Evolutionary conservation across 2,329 filamentous ascomycete genomes (phyloP).

Genomic region (Aspergillus proliferans): DNA sequence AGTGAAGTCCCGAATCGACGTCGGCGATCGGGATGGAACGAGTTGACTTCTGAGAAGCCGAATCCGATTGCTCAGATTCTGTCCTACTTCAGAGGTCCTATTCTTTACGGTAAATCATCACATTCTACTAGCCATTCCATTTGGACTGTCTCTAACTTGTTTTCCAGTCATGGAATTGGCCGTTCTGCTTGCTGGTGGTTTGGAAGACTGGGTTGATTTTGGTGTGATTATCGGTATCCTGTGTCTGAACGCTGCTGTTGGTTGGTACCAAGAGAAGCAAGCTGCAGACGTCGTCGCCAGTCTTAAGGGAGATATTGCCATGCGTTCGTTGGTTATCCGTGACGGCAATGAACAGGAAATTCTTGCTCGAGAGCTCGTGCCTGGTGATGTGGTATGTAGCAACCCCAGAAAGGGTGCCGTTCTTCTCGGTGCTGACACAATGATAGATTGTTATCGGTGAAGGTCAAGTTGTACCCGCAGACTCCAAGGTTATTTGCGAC

Average conservation of each 20-base stretch:
- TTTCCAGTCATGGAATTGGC: constrained; percentile 63
- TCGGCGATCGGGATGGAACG: constrained; percentile 63
- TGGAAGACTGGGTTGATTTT: constrained; percentile 69
- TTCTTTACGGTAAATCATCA: constrained; percentile 61
- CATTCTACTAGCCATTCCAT: not conserved
- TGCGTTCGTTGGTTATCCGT: constrained; percentile 63
- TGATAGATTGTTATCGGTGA: constrained; percentile 61
- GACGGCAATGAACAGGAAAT: constrained; percentile 61
- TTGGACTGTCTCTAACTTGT: constrained; percentile 9
- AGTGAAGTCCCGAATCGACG: constrained; percentile 56
- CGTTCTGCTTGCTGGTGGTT: constrained; percentile 65
- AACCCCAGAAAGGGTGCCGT: not conserved
- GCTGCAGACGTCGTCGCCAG: constrained; percentile 70
- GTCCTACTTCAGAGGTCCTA: constrained; percentile 67
- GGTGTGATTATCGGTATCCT: constrained; percentile 73
- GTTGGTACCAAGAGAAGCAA: constrained; percentile 78
- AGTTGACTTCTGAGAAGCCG: constrained; percentile 70
- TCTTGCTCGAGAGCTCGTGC: constrained; percentile 65
- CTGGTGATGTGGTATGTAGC: constrained; percentile 64
- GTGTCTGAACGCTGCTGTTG: constrained; percentile 66
- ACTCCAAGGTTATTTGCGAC: constrained; percentile 65
- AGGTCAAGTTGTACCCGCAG: constrained; percentile 63
- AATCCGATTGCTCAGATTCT: constrained; percentile 69
- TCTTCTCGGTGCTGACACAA: constrained; percentile 11
- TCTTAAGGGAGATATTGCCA: constrained; percentile 72